Evolutionary conservation across 495 filamentous ascomycete species (phyloP).

Genomic region (Glonium stellatum): DNA sequence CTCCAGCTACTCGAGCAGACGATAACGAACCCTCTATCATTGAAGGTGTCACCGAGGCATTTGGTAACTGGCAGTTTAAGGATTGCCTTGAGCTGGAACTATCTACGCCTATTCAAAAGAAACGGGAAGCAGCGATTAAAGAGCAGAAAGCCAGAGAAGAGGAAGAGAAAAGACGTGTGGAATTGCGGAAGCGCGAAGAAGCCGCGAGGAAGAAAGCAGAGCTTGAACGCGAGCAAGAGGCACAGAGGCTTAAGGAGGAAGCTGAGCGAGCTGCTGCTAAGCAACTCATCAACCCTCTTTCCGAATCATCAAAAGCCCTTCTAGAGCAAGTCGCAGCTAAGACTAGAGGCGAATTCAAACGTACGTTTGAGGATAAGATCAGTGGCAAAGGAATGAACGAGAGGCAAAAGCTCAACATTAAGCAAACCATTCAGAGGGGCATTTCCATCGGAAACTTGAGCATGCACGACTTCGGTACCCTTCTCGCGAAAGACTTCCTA

Average conservation of each 20-base stretch:
- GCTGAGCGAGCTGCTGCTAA: neutral
- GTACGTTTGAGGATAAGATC: no score
- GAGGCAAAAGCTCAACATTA: no score
- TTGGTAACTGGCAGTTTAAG: neutral
- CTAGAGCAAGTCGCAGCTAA: neutral
- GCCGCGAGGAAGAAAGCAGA: neutral
- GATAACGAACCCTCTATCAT: neutral
- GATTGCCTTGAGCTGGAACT: neutral
- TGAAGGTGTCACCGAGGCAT: neutral
- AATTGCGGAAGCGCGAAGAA: neutral
- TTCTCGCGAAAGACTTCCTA: slow-evolving; percentile 39
- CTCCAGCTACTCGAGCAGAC: neutral
- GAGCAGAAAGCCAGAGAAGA: neutral
- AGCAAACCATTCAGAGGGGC: neutral
- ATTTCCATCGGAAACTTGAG: slow-evolving; percentile 38
- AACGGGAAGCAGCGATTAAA: neutral
- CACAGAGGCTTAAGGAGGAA: neutral
- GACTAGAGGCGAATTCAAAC: neutral
- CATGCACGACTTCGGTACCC: slow-evolving; percentile 53
- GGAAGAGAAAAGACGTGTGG: neutral
- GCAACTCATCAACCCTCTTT: neutral
- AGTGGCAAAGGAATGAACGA: no score
- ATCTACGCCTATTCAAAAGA: neutral
- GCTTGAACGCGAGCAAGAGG: neutral
- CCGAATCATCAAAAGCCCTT: neutral